Conservation (phyloP, 2,329 filamentous ascomycete genomes). For the Fusarium fracticaudum region DNA sequence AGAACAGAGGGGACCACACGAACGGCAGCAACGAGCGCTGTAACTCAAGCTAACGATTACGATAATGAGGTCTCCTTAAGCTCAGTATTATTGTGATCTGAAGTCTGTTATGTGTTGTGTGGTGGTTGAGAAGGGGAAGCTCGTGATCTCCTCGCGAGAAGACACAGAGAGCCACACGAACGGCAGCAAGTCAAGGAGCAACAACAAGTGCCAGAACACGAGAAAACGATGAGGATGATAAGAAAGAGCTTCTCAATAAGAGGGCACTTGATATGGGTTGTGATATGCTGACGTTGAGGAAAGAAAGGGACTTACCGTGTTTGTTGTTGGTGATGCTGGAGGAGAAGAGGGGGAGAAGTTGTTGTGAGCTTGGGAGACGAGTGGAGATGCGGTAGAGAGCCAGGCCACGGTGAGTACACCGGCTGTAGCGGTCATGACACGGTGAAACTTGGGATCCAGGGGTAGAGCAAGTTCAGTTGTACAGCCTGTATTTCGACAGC, state of each 20-base stretch:
- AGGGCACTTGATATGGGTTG: neutral
- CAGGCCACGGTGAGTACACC: neutral
- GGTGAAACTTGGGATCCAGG: constrained; percentile 2
- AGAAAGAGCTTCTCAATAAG: neutral
- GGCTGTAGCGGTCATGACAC: neutral
- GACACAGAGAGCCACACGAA: neutral
- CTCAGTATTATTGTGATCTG: neutral
- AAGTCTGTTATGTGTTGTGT: neutral
- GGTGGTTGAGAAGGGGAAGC: neutral
- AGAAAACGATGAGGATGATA: neutral
- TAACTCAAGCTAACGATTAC: neutral
- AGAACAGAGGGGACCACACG: neutral
- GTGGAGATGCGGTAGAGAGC: neutral
- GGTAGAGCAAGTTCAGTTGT: neutral
- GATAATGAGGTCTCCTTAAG: neutral
- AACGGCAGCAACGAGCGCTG: neutral
- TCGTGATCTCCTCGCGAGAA: neutral
- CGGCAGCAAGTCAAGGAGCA: neutral
- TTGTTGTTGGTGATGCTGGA: constrained; percentile 2
- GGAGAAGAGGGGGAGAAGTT: neutral
- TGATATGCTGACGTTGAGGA: neutral
- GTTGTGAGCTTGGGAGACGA: neutral
- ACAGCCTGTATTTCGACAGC: neutral
- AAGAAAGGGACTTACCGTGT: neutral
- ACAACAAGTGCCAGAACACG: neutral